These are phyloP conservation scores for Apiospora marii DNA, from an alignment of 2,329 filamentous ascomycete genomes.

Conservation along the genomic window DNA sequence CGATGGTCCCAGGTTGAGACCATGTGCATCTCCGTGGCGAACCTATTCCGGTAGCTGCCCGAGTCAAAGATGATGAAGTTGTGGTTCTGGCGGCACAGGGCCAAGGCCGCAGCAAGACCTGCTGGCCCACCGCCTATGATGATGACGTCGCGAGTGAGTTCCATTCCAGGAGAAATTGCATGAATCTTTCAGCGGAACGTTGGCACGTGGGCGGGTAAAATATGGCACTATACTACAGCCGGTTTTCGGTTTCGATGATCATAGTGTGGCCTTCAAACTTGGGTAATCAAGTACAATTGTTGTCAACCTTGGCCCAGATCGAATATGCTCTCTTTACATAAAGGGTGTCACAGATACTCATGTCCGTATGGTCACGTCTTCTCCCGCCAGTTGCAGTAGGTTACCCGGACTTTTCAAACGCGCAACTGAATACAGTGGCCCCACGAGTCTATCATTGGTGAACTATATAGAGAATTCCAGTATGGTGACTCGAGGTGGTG, in stretches of 20 bases:
- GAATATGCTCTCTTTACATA: too few relatives aligned
- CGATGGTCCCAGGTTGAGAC: slow-evolving; percentile 26
- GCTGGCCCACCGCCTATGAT: slow-evolving; percentile 26
- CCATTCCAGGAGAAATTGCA: neutral
- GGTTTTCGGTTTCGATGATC: too few relatives aligned
- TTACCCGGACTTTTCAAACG: neutral
- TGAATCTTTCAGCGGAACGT: neutral
- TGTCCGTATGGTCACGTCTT: neutral
- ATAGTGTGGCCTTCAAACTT: neutral
- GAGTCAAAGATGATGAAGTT: slow-evolving; percentile 25
- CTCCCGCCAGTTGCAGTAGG: neutral
- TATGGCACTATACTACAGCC: too few relatives aligned
- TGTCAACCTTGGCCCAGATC: neutral
- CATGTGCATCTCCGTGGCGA: slow-evolving; percentile 26
- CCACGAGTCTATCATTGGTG: neutral
- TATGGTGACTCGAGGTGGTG: neutral
- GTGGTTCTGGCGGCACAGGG: slow-evolving; percentile 24
- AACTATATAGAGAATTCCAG: neutral
- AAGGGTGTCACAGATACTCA: too few relatives aligned
- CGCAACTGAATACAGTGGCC: neutral
- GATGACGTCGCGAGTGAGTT: slow-evolving; percentile 16
- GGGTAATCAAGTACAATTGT: neutral
- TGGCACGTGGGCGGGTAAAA: neutral
- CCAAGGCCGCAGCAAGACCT: slow-evolving; percentile 24
- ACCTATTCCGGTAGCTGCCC: slow-evolving; percentile 20